These are phyloP conservation scores for Vigna radiata DNA, from an alignment of 306 rosid species.

Conservation along the genomic window DNA sequence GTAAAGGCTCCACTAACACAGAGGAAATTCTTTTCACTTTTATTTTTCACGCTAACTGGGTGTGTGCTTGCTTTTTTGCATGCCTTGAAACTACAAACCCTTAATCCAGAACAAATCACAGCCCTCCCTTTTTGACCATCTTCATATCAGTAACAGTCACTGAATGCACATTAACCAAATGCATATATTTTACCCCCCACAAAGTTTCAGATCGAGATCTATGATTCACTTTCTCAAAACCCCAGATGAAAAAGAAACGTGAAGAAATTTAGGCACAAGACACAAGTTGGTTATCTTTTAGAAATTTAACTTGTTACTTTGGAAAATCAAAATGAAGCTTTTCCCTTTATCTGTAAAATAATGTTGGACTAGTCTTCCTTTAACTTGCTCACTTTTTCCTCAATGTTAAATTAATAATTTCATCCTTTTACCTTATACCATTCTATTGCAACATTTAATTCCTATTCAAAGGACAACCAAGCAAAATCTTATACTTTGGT, in stretches of 20 bases:
- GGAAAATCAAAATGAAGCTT: conserved; percentile 31
- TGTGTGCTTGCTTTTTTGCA: conserved; percentile 53
- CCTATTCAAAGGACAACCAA: not conserved
- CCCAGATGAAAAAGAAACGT: conserved; percentile 52
- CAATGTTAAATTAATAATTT: not conserved
- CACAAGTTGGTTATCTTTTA: conserved; percentile 36
- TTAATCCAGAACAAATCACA: conserved; percentile 39
- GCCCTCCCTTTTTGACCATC: conserved; percentile 54
- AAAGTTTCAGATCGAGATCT: conserved; percentile 48
- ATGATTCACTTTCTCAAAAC: conserved; percentile 65
- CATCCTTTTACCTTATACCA: not conserved
- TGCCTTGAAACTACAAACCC: conserved; percentile 64
- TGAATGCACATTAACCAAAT: conserved; percentile 35
- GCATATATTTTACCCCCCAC: conserved; percentile 37
- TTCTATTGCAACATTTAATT: not conserved
- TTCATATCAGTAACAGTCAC: conserved; percentile 31
- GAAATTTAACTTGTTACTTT: conserved; percentile 12
- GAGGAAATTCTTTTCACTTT: conserved; percentile 58
- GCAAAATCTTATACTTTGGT: not conserved
- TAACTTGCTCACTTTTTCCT: not conserved
- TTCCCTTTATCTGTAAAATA: conserved; percentile 9
- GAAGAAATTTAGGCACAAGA: conserved; percentile 35
- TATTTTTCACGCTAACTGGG: conserved; percentile 43
- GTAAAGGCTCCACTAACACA: conserved; percentile 65
- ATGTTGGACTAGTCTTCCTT: conserved; percentile 3